Base-by-base conservation (phyloP, 2,329 filamentous ascomycete genomes). In the Plenodomus tracheiphilus region DNA sequence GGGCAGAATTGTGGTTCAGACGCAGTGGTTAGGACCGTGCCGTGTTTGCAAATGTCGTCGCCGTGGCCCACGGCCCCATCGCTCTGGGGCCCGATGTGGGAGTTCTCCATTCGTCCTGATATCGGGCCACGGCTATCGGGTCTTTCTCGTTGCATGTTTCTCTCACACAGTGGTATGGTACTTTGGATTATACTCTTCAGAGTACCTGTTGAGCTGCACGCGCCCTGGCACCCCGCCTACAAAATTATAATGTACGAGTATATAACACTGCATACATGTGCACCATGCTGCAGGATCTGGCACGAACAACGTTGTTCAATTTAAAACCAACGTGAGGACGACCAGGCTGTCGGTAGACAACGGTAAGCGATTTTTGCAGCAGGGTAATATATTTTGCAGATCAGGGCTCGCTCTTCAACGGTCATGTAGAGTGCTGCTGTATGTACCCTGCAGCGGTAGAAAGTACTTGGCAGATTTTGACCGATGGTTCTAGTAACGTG, bases 121-220 rank as follows among this genome's bases (percentile, higher is more conserved):
- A 35, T 46, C 32, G 22, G 39, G n/a, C 2, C 21, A 40, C 19
- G 21, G 25, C 28, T 22, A 36, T 42, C 39, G 25, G 43, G 39
- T 21, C 28, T n/a, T 51, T 43, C n/a, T n/a, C 30, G 18, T 21
- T 32, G 28, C 35, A 22, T 36, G 16, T 41, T 46, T 36, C n/a
- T n/a, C n/a, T n/a, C n/a, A n/a, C n/a, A 43, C 41, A 19, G 43
- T 42, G 41, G 36, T 4, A 32, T 8, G 28, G 28, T 41, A 43
- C 28, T 46, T 43, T 25, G 16, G 25, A 41, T 28, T 13, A 41
- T 47, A 20, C 41, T 34, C 38, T 41, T 39, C 3, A 51, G 41
- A 47, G 45, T 48, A 48, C 42, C 41, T 52, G 49, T 48, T 52
- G 49, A 52, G 49, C 40, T 47, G 44, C 43, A 34, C 15, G n/a